Base-by-base conservation (phyloP, 208 protist genomes). In the Porcisia hertigi region DNA sequence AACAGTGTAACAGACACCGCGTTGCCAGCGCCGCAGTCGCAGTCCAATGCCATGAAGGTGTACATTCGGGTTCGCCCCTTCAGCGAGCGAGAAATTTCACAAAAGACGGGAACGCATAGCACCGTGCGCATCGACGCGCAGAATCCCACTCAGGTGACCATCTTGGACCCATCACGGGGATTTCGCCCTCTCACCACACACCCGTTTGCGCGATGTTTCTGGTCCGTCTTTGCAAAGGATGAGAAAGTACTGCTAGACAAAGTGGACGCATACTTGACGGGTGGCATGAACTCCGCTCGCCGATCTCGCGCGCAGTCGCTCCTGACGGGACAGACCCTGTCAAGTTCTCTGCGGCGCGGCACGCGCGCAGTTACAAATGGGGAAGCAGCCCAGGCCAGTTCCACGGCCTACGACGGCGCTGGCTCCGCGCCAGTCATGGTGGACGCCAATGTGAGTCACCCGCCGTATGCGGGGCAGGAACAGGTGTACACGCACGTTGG, bases 31-130 rank as follows among this genome's bases (percentile, higher is more conserved):
- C 1, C 84, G 1, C 87, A 89, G 49, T 69, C 75, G 20, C 80
- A 84, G 30, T 69, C 81, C 0, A 94, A 90, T 66, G 89, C 91
- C 14, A 94, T 95, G 91, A 90, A 92, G 80, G 93, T 97, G 53
- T 97, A 92, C 80, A 76, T 97, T 9, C 93, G 93, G 65, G 93
- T 97, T 6, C 83, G 93, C 23, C 93, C 93, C 54, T 97, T 93
- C 79, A 95, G 82, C 78, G 81, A 95, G 82, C 91, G 93, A 2
- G 93, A 97, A 75, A 84, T 91, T 9, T 74, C 82, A 14, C 73
- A 88, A 43, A 72, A 75, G 67, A 57, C 71, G 52, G 73, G 80
- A 16, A 41, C 71, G 34, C 89, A 93, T 70, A 92, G 88, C 76
- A 94, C 90, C 23, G 77, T 96, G 12, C 85, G 82, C 71, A 91